Base-by-base conservation (phyloP, 176 grass and related monocot species). In the Zea luxurians region DNA sequence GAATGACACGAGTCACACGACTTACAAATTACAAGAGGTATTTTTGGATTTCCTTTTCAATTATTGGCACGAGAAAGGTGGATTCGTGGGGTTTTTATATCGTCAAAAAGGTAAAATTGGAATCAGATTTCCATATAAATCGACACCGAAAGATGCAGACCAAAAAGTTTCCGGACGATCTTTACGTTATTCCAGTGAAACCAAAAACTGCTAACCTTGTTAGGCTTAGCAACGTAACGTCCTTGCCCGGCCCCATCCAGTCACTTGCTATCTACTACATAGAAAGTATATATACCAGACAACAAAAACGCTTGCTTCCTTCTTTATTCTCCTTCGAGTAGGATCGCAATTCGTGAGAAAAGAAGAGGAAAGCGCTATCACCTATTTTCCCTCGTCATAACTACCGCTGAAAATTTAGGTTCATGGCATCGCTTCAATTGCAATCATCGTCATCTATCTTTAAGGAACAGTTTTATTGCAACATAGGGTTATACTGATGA, bases 291-390 rank as follows among this genome's bases (percentile, higher is more conserved):
- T 3, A 18, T 0, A 50, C 15, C 46, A 15, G 53, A 40, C 62
- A 18, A 54, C 7, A 53, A 37, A 78, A 37, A 20, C 37, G 62
- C 40, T 48, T 20, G 36, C 0, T 42, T 43, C 37, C 48, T 10
- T 48, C 64, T 68, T 67, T 78, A 66, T 79, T 68, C 63, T 55
- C 38, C 63, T 64, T 37, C 48, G 18, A 44, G 77, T 55, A 68
- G 64, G 48, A 68, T 55, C 77, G 48, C 64, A 68, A 68, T 68
- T 68, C n/a, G 49, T 6, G 1, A 54, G 65, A 66, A 67, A 37
- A 12, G 38, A 18, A 6, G 4, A n/a, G 11, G 36, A 67, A 21
- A 42, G 37, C 37, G 27, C 63, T 16, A 18, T 2, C 16, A 27
- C 61, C 18, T 64, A 17, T 43, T 49, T 36, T 41, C 1, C 48